Evolutionary conservation across 192 early-diverging fungal species (phyloP).

Genomic region (Coemansia asiatica): DNA sequence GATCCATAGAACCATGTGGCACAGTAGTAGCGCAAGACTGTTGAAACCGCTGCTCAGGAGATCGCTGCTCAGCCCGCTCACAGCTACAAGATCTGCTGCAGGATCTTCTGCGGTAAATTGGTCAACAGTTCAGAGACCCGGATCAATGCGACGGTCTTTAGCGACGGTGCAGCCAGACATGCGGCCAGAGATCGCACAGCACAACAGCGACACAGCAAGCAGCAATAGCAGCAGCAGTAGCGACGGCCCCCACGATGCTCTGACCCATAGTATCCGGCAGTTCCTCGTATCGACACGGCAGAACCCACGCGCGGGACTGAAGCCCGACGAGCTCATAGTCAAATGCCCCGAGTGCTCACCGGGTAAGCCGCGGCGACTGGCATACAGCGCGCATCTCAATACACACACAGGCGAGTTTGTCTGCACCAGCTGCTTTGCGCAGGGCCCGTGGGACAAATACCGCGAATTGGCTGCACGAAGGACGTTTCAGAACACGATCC

Average conservation of each 20-base stretch:
- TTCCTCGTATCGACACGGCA: constrained; percentile 48
- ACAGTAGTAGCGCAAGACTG: not conserved
- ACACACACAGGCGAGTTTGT: constrained; percentile 57
- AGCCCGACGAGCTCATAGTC: constrained; percentile 52
- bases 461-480: constrained; percentile 43
- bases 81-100: not conserved
- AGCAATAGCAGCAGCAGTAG: not conserved
- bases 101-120: not conserved
- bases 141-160: constrained; percentile 9
- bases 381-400: constrained; percentile 59
- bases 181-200: not conserved
- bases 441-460: constrained; percentile 63
- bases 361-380: constrained; percentile 52
- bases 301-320: constrained; percentile 49
- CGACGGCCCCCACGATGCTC: not conserved
- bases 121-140: not conserved
- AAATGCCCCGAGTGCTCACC: constrained; percentile 56
- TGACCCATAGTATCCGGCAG: constrained; percentile 41
- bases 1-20: not conserved
- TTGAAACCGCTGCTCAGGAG: not conserved
- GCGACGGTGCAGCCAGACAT: constrained; percentile 19
- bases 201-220: not conserved
- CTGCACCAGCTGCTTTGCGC: constrained; percentile 59
- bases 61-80: not conserved
- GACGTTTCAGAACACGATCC: constrained; percentile 47